phyloP scores from a whole-genome alignment of 1,284 basidiomycete species.

The Malassezia pachydermatis region DNA sequence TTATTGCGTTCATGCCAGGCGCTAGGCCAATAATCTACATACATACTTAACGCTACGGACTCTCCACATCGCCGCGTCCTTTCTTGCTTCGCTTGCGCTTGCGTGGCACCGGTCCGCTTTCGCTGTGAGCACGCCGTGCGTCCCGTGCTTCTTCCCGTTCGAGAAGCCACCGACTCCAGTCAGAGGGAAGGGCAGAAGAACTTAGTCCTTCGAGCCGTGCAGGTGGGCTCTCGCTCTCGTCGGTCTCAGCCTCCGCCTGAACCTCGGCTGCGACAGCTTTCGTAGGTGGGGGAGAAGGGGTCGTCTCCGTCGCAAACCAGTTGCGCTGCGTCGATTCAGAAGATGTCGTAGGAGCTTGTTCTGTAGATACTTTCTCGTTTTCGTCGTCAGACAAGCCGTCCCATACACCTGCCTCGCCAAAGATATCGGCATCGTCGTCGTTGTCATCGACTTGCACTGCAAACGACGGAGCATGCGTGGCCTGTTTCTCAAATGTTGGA shows the following conservation, averaged over 20 bases:
- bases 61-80: slow-evolving; percentile 7
- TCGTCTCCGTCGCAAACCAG: too few relatives aligned
- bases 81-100: slow-evolving; percentile 14
- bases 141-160: slow-evolving; percentile 4
- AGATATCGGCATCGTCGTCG: slow-evolving; percentile 57
- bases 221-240: too few relatives aligned
- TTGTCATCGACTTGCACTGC: slow-evolving; percentile 37
- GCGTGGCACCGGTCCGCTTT: not conserved
- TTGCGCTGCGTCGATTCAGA: too few relatives aligned
- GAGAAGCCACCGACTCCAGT: slow-evolving; percentile 15
- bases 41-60: slow-evolving; percentile 1
- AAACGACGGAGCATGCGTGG: not conserved
- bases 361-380: too few relatives aligned
- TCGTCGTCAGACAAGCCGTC: slow-evolving; percentile 54
- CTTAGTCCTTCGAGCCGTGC: slow-evolving; percentile 13
- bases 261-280: too few relatives aligned
- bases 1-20: too few relatives aligned
- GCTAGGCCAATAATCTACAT: slow-evolving; percentile 1
- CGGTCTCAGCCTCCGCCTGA: too few relatives aligned
- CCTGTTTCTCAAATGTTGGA: too few relatives aligned
- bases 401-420: slow-evolving; percentile 74
- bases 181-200: slow-evolving; percentile 11
- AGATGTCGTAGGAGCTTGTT: too few relatives aligned
- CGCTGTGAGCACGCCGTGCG: not conserved
- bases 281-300: too few relatives aligned